phyloP scores from a whole-genome alignment of 2,329 filamentous ascomycete species.

The Fusarium agapanthi region DNA sequence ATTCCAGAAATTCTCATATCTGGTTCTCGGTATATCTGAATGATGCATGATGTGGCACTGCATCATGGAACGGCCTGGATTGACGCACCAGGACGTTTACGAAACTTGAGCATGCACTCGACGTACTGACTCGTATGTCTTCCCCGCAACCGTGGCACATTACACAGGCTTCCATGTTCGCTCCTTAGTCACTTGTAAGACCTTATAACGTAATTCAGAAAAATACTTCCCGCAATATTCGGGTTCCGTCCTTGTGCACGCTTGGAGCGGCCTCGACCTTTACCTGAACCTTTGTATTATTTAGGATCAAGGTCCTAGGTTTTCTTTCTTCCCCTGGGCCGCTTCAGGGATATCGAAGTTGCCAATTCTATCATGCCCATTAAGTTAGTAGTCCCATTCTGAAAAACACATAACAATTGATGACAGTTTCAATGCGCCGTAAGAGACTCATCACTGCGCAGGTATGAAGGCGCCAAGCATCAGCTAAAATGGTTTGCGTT shows the following conservation, averaged over 20 bases:
- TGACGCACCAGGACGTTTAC: background rate
- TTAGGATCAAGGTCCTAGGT: background rate
- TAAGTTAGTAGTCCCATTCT: background rate
- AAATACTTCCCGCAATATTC: background rate
- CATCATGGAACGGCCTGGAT: background rate
- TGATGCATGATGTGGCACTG: background rate
- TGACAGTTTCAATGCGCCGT: accelerated
- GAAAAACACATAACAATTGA: accelerated
- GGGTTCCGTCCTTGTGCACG: background rate
- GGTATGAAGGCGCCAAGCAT: accelerated
- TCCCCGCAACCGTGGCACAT: background rate
- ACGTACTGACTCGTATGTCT: background rate
- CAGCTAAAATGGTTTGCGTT: background rate
- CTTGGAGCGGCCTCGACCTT: background rate
- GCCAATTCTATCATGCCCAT: accelerated
- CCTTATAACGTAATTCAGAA: background rate
- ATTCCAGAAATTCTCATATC: accelerated
- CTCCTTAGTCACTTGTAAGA: background rate
- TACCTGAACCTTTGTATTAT: accelerated
- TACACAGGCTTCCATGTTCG: background rate
- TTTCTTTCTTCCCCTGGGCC: background rate
- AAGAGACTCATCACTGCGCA: too few relatives aligned
- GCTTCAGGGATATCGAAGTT: background rate
- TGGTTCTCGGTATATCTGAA: background rate
- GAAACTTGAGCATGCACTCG: background rate